These are phyloP conservation scores for Emmonsiellopsis sp. DNA, from an alignment of 2,329 filamentous ascomycete species.

Conservation along the genomic window DNA sequence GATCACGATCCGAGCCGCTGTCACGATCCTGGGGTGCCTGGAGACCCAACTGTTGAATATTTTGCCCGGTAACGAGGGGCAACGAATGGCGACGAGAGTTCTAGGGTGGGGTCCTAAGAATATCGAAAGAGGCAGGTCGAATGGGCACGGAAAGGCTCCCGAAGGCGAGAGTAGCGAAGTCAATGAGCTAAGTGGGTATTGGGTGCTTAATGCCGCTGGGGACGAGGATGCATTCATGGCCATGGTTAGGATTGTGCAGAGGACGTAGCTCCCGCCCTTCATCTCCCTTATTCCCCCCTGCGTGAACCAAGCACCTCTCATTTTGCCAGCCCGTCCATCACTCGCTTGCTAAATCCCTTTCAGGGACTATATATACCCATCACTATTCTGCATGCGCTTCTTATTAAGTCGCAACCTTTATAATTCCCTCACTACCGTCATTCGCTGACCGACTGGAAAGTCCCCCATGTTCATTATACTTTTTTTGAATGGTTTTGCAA, in stretches of 20 bases:
- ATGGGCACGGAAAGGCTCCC: background rate
- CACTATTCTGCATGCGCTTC: too few species aligned
- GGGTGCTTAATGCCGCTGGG: constrained; percentile 16
- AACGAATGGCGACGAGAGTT: constrained; percentile 16
- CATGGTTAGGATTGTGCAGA: constrained; percentile 13
- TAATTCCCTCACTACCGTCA: background rate
- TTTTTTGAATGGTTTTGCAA: background rate
- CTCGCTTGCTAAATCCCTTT: too few species aligned
- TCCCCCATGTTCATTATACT: background rate
- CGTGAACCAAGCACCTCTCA: too few species aligned
- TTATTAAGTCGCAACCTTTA: background rate
- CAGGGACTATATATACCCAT: too few species aligned
- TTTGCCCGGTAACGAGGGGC: constrained; percentile 27
- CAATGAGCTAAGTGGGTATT: constrained; percentile 12
- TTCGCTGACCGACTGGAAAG: background rate
- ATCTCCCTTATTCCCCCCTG: background rate
- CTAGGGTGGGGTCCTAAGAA: constrained; percentile 21
- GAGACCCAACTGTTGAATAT: constrained; percentile 34
- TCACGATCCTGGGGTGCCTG: constrained; percentile 34
- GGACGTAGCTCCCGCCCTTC: background rate
- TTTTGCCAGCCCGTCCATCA: too few species aligned
- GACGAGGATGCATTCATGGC: constrained; percentile 22
- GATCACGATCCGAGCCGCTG: constrained; percentile 35
- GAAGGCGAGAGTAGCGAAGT: background rate
- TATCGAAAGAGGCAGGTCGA: background rate